Evolutionary conservation across 78 protist species (phyloP), one percentile per base, ranked within the genome.

Genomic region (Tieghemostelium lacteum): DNA sequence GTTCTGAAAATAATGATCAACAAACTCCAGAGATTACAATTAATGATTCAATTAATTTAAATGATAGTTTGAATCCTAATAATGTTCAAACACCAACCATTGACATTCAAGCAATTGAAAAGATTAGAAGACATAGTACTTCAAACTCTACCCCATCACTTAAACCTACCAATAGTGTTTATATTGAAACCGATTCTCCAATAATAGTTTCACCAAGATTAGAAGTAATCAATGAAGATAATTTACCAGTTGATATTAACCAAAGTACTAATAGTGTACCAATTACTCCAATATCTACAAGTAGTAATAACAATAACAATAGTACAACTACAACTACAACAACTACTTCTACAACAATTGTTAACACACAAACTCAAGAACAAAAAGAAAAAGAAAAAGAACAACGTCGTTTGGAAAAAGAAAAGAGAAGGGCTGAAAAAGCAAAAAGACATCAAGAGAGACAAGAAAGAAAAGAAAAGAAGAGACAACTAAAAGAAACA

Each of bases 391-490:
- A 16, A 29, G 83, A 60, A 17, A 75, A 62, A 45, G 71, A 60
- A 28, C 55, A 37, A 29, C 26, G 69, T 31, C 49, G 29, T n/a
- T 45, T 22, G 50, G 58, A 31, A 42, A 76, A 76, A 63, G 75
- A 62, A 1, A 65, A 76, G 34, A 78, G 75, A 78, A 63, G 39
- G 26, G 20, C 16, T 31, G 76, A 70, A 70, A 70, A 70, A 70
- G 76, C 40, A 70, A 28, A 70, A 60, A 73, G 63, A 58, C 31
- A 26, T 20, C 52, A 58, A 78, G 73, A 54, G 39, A 78, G 65
- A 69, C 16, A 33, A 2, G 65, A 75, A 49, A 40, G 29, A n/a
- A 24, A 61, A 29, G 57, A 66, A 66, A 39, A 66, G n/a, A 75
- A 63, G 45, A 75, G 36, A 50, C 73, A 33, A 26, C 29, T 19